Base-by-base conservation (phyloP, 2,329 filamentous ascomycete genomes). In the Lecanicillium sp. region DNA sequence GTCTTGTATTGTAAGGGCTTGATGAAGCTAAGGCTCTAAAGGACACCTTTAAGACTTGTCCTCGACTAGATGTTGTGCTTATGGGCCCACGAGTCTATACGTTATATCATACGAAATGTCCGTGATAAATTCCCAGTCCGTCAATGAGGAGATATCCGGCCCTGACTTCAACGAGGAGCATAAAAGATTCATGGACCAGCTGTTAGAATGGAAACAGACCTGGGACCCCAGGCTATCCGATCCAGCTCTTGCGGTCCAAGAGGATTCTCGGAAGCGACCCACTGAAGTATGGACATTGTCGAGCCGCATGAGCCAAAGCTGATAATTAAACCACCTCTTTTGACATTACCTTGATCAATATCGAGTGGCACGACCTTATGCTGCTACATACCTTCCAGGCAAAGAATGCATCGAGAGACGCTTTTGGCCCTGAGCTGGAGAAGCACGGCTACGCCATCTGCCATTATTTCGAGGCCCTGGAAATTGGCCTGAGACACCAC, bases 321-420 rank as follows among this genome's bases (percentile, higher is more conserved):
- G n/a, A 64, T 95, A 3, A 85, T 84, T 57, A 65, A 72, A n/a
- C 78, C 71, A 1, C 78, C 80, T 0, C 57, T 88, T 90, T 85
- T 63, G 70, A 78, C 9, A 78, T 84, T 33, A 95, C 94, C 45
- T 73, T 84, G 35, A 66, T 87, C 13, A 69, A 72, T 41, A 74
- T 87, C 43, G 87, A 95, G 54, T 85, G 86, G 67, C 79, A 85
- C 55, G 82, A 82, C 7, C 77, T 89, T 17, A 72, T 82, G 34
- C 69, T 92, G 42, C 86, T 95, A 81, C 87, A 87, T 59, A 78
- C 79, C 47, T 80, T 83, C 48, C 85, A 92, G 50, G 75, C 80
- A 2, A 72, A 78, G 4, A 64, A 74, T 35, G 67, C 73, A 2
- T 59, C 76, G 36, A 68, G 70, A 29, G 73, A 62, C 50, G 56